Evolutionary conservation across 306 rosid species (phyloP), one percentile per base, ranked within the genome.

Genomic region (Pachyrhizus erosus): DNA sequence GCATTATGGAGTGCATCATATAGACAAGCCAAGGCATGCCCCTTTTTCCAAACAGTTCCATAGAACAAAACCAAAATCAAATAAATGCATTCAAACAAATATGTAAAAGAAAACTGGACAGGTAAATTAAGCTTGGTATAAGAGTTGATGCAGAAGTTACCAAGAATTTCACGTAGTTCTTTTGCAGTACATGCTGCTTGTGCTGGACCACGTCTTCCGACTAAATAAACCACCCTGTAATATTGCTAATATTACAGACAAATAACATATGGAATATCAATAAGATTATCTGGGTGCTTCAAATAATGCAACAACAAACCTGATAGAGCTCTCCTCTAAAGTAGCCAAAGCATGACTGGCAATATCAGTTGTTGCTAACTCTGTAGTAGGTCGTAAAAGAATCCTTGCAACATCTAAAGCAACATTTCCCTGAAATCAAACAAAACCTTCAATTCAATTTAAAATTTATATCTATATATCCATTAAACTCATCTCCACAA

Each of bases 121-220:
- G 65, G 4, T 69, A 45, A 71, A 68, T 9, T 70, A 20, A 40
- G 75, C 54, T 39, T 10, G 17, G 37, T 15, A 46, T 70, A 60
- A 39, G 46, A 71, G 79, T 57, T 70, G 46, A 84, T 52, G 48
- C n/a, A 58, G 75, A 43, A 84, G 77, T 83, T 90, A 96, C 99
- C 99, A 57, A 91, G 96, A 88, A 96, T 73, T 90, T 93, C 99
- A 57, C 97, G 97, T 13, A 96, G 86, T 80, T 96, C 99, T 88
- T 92, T 92, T 51, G 98, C 94, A 54, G 98, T 96, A 80, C 97
- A 96, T 76, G 99, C 98, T 46, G 97, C 94, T 84, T 96, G 99
- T 60, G 91, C 96, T 21, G 99, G 99, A 86, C 99, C 99, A 54
- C 97, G 92, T 87, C 99, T 90, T 85, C 99, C 99, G 68, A 96